Evolutionary conservation across 2,329 filamentous ascomycete genomes (phyloP), one percentile per base, ranked within the genome.

Genomic region (Penicillium freii): DNA sequence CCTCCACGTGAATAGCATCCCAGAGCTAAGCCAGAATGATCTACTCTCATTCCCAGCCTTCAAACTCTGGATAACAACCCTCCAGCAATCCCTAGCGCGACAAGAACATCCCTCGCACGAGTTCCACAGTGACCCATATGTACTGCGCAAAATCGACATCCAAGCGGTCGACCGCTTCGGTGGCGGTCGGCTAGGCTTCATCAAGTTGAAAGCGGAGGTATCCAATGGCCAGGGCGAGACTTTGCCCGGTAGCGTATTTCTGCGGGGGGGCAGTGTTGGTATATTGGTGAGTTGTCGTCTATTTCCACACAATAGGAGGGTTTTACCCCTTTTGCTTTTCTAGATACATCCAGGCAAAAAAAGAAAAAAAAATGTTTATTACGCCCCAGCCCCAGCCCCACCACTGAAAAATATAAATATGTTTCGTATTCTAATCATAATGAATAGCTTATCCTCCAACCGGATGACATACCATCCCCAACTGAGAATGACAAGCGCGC

Each of bases 211-310:
- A 57, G 78, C 81, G 0, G 74, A 78, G 9, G 77, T 86, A n/a
- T 79, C 78, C 3, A 85, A 83, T 60, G 75, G 78, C 13, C 46
- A 74, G 10, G 80, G 78, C 5, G 79, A 83, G 59, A 78, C 72
- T 57, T 72, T 86, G 2, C 82, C 83, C 0, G 83, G 82, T 2
- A 79, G 80, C 46, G 79, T 85, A 3, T 85, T 86, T 60, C 68
- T 86, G 54, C 73, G 84, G 39, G 84, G 84, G 9, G 82, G 82
- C 2, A 84, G 81, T 70, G 82, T 86, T 1, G 83, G 75, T 9
- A 82, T 86, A 71, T 69, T 86, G 56, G 81, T 83, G 69, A 65
- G 75, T 68, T 23, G 9, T n/a, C 17, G 9, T 23, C 4, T 11
- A 15, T 29, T 31, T 51, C 13, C 25, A 38, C 19, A 27, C 23